Evolutionary conservation across 768 basidiomycete species (phyloP).

Genomic region (Suillus subaureus): DNA sequence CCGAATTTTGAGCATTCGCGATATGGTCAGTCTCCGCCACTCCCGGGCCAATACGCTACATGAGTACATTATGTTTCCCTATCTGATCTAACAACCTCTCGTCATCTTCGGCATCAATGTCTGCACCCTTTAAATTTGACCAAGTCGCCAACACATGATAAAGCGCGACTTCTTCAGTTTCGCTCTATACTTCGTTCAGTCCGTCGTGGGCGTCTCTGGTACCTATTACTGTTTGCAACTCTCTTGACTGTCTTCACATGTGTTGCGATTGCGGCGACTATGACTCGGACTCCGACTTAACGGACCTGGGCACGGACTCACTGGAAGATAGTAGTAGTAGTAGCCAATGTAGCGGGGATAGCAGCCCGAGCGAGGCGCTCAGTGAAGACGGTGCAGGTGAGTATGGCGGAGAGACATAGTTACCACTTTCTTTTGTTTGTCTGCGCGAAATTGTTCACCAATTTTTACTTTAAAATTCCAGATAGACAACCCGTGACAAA

Average conservation of each 20-base stretch:
- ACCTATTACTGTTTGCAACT: not conserved
- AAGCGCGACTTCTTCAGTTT: not conserved
- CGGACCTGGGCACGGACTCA: not conserved
- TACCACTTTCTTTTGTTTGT: too few relatives aligned
- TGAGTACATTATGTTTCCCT: not conserved
- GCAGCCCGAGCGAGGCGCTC: not conserved
- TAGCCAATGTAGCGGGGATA: not conserved
- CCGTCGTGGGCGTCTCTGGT: not conserved
- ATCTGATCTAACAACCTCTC: not conserved
- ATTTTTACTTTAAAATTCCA: not conserved
- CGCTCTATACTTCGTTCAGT: not conserved
- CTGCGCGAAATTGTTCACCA: too few relatives aligned
- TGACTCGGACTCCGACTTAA: not conserved
- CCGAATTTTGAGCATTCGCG: too few relatives aligned
- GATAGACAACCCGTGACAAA: slow-evolving; percentile 1
- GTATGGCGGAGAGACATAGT: not conserved
- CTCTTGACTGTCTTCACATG: not conserved
- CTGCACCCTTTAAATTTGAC: not conserved
- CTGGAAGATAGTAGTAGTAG: not conserved
- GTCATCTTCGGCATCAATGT: not conserved
- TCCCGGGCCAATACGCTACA: not conserved
- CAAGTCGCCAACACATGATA: not conserved
- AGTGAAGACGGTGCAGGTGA: not conserved
- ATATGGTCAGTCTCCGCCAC: not conserved
- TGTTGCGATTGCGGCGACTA: too few relatives aligned